Evolutionary conservation across 345 rosid species (phyloP), one percentile per base, ranked within the genome.

Genomic region (Corymbia maculata): DNA sequence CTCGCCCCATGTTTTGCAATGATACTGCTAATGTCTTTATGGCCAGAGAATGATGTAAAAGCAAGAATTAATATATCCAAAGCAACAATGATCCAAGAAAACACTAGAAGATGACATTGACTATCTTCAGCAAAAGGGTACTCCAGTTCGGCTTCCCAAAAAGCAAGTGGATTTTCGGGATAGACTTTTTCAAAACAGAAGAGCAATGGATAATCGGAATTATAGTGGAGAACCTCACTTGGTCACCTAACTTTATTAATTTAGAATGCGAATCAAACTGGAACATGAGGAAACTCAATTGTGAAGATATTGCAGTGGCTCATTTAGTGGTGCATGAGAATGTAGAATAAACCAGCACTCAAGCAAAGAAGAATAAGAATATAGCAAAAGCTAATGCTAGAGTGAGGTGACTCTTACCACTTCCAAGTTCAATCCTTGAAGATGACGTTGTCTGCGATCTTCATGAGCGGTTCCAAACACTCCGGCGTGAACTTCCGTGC

Each of bases 401-500:
- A 42, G 49, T 19, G 49, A 75, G 49, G 82, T 75, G 49, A 75
- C 24, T 42, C 91, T 87, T 88, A 95, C 96, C 94, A 24, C 12
- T 79, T 86, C 55, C 42, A 28, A 45, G 32, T 79, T 94, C 92
- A 94, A 89, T 94, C 96, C 91, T 91, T 90, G 92, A 95, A 93
- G 24, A 95, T 92, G 59, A 94, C 96, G 53, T 91, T 92, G 52
- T 95, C 94, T 4, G 97, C 96, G 4, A 97, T 92, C 61, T 88
- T 93, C 98, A 97, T 95, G 89, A 97, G 90, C 21, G 95, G 94
- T 87, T 87, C 86, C 93, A 96, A 85, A 89, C 95, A 92, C 17
- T 94, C 96, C n/a, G 95, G 92, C 5, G 95, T 82, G 93, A 97
- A 97, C 87, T 97, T 97, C 52, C 98, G 90, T 0, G 99, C 98